Evolutionary conservation across 768 basidiomycete genomes (phyloP), one percentile per base, ranked within the genome.

Genomic region (Coprinopsis cinerea): DNA sequence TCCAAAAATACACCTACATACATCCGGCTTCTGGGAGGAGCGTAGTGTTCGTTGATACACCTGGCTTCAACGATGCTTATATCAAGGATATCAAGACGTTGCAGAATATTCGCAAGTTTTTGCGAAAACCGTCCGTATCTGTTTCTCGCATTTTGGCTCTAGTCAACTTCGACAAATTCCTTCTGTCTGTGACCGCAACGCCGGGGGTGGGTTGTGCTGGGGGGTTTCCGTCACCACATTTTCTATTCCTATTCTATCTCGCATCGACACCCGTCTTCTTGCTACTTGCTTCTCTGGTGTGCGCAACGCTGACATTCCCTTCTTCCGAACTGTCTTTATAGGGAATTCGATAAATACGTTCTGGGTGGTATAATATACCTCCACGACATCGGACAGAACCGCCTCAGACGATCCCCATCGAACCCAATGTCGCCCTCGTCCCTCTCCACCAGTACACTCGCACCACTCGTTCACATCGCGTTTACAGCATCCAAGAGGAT

Each of bases 31-130:
- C 24, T 4, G 26, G 22, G 14, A 13, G 47, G 2, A 23, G 27
- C 5, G 24, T 48, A 7, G 5, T 48, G 2, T 18, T 48, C 24
- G 54, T 63, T 1, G 61, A 61, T 35, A 61, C 59, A 0, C 60
- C 61, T 23, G 59, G 59, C 13, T 62, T 62, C 51, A 52, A 59
- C 27, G 59, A 59, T 28, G 58, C 57, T 4, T 41, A 51, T 17
- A 49, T 42, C 4, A 35, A 39, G 1, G 59, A 60, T 53, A 32
- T 46, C 1, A 40, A 43, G 17, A 52, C 58, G 15, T 48, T 64
- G 10, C 35, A 42, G 20, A 34, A 46, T 15, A 53, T 61, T 28
- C 17, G 6, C 9, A 17, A 39, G 10, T 39, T 9, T 9, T 39
- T 39, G 18, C 36, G 36, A 10, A 17, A 18, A 6, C 17, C 36